phyloP scores from a whole-genome alignment of 495 filamentous ascomycete genomes.

The Cenococcum geophilum region DNA sequence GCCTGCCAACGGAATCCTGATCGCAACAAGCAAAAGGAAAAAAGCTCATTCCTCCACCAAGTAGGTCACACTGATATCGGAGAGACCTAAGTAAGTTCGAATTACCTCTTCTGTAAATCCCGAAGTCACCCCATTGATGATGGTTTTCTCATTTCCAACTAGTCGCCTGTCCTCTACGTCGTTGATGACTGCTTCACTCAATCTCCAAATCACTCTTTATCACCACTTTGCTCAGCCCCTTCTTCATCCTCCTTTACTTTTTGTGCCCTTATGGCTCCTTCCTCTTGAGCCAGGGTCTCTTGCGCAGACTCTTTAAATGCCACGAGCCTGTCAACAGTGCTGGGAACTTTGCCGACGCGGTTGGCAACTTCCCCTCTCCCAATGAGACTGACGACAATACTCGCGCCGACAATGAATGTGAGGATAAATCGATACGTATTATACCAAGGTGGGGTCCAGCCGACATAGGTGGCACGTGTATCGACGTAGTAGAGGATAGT shows the following conservation, averaged over 20 bases:
- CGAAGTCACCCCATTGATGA: neutral
- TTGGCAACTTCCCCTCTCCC: constrained; percentile 79
- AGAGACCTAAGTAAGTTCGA: neutral
- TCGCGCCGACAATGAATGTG: constrained; percentile 84
- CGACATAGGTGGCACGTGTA: constrained; percentile 61
- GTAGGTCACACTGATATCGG: neutral
- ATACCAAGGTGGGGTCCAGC: constrained; percentile 92
- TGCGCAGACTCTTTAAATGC: constrained; percentile 16
- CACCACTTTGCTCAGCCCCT: too few species aligned
- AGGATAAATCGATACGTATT: constrained; percentile 89
- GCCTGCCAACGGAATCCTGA: neutral
- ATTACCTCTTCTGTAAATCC: neutral
- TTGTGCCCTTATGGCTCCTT: constrained; percentile 8
- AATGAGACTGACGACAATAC: constrained; percentile 79
- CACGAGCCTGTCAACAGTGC: constrained; percentile 55
- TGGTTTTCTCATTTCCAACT: too few species aligned
- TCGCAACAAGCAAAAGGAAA: neutral
- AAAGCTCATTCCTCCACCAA: neutral
- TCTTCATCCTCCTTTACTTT: constrained; percentile 8
- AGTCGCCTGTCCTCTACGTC: too few species aligned
- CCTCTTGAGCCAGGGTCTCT: constrained; percentile 15
- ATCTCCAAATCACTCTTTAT: too few species aligned
- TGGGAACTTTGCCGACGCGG: constrained; percentile 41
- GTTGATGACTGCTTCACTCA: too few species aligned
- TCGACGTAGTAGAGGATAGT: constrained; percentile 86